Base-by-base conservation (phyloP, 2,329 filamentous ascomycete species). In the Botryosphaeria dothidea region DNA sequence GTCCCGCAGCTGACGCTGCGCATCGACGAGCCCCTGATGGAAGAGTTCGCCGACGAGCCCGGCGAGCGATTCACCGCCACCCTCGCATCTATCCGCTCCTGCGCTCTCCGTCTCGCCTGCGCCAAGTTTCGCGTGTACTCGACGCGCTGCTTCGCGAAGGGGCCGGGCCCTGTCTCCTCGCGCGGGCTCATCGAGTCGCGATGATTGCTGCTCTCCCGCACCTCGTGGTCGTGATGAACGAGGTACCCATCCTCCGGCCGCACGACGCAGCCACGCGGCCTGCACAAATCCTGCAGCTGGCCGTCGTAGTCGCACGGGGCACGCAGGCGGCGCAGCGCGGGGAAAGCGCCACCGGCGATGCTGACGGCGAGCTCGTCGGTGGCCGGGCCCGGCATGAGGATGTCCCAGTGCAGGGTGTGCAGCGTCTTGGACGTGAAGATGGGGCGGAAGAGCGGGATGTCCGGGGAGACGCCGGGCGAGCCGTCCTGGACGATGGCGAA, bases 231-330 rank as follows among this genome's bases (percentile, higher is more conserved):
- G 27, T 34, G 27, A 17, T 19, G 17, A 19, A 21, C 29, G 17
- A n/a, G 34, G 8, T 21, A 36, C 25, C 25, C 49, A 38, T 64
- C 61, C n/a, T 34, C 34, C 4, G 49, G 48, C 38, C 34, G 77
- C 45, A 87, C 82, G 21, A 86, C 79, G 31, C 82, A 81, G 31
- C 85, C 84, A 3, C 83, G 78, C 0, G 90, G 90, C 48, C 83
- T 84, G 74, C 91, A 93, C 1, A 92, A 82, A 1, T 81, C 78
- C 76, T 93, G 91, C 67, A 93, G 86, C 7, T 85, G 69, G 27
- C 90, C 91, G 4, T 91, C 85, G 1, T 89, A 85, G 68, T 93
- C 91, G 65, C 86, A 86, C 1, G 90, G 91, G 0, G 86, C 82
- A 62, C 90, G 86, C 19, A 93, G 77, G 1, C 73, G 79, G 9